Evolutionary conservation across 2,329 filamentous ascomycete species (phyloP).

Genomic region (Ophiocordyceps camponoti-floridani): DNA sequence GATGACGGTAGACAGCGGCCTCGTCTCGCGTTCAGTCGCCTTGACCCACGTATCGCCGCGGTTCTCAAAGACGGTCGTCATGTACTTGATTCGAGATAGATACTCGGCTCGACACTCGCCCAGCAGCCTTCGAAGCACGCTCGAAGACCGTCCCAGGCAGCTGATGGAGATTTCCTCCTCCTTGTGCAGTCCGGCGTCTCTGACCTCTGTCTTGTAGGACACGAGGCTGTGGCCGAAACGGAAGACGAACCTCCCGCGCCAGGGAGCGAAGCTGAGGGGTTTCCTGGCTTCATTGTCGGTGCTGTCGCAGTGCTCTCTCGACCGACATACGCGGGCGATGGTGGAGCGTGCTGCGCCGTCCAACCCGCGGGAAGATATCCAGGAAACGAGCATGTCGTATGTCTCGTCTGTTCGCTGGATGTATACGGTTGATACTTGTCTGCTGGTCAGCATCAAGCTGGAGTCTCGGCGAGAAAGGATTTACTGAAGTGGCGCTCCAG

Average conservation of each 20-base stretch:
- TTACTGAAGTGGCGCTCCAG: not conserved
- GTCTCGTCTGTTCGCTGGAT: constrained; percentile 1
- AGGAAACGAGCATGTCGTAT: constrained; percentile 4
- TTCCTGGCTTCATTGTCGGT: constrained; percentile 4
- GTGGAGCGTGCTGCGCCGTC: constrained; percentile 5
- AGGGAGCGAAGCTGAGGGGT: constrained; percentile 3
- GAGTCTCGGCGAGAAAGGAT: not conserved
- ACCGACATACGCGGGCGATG: not conserved
- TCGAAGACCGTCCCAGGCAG: constrained; percentile 8
- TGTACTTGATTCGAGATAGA: constrained; percentile 10
- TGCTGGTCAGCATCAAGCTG: not conserved
- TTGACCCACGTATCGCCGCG: constrained; percentile 8
- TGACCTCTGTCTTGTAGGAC: constrained; percentile 3
- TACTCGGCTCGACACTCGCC: constrained; percentile 11
- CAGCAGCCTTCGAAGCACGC: constrained; percentile 11
- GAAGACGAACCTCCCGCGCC: constrained; percentile 3
- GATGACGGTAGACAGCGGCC: constrained; percentile 6
- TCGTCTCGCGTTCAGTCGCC: constrained; percentile 6
- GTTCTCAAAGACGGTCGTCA: constrained; percentile 12
- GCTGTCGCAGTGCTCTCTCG: not conserved
- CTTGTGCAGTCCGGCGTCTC: constrained; percentile 4
- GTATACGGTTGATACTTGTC: constrained; percentile 2
- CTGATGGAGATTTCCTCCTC: constrained; percentile 8
- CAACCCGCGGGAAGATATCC: constrained; percentile 4
- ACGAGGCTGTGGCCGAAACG: constrained; percentile 4